These are phyloP conservation scores for Arthrobotrys megalospora DNA, from an alignment of 2,329 filamentous ascomycete species.

Conservation along the genomic window DNA sequence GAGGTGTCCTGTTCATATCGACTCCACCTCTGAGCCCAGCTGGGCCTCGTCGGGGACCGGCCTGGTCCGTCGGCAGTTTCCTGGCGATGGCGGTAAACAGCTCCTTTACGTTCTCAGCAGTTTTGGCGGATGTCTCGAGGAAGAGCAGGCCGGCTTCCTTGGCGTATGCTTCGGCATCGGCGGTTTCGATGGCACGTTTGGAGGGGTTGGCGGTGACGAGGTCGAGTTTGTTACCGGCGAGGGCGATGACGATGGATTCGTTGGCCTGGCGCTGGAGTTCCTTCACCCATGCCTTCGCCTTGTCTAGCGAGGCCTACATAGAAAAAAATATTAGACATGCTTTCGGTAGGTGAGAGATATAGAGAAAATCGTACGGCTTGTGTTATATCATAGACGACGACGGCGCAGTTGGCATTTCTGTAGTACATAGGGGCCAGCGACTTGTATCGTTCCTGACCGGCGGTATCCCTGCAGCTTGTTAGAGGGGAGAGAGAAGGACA, in stretches of 20 bases:
- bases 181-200: conserved; percentile 90
- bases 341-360: neutral
- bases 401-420: conserved; percentile 98
- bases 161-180: conserved; percentile 95
- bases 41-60: conserved; percentile 77
- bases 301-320: conserved; percentile 89
- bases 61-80: conserved; percentile 96
- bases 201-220: conserved; percentile 93
- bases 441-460: conserved; percentile 98
- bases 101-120: conserved; percentile 93
- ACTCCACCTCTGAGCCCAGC: conserved; percentile 73
- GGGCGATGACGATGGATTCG: conserved; percentile 98
- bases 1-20: conserved; percentile 71
- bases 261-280: conserved; percentile 98
- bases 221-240: conserved; percentile 98
- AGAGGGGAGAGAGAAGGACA: conserved; percentile 18
- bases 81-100: conserved; percentile 98
- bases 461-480: conserved; percentile 76
- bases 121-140: conserved; percentile 99
- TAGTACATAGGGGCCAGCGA: conserved; percentile 99
- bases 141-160: conserved; percentile 93
- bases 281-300: conserved; percentile 99
- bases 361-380: conserved; percentile 81
- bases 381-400: conserved; percentile 99
- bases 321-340: conserved; percentile 58